Evolutionary conservation across 2,329 filamentous ascomycete species (phyloP).

Genomic region (Colletotrichum sp.): DNA sequence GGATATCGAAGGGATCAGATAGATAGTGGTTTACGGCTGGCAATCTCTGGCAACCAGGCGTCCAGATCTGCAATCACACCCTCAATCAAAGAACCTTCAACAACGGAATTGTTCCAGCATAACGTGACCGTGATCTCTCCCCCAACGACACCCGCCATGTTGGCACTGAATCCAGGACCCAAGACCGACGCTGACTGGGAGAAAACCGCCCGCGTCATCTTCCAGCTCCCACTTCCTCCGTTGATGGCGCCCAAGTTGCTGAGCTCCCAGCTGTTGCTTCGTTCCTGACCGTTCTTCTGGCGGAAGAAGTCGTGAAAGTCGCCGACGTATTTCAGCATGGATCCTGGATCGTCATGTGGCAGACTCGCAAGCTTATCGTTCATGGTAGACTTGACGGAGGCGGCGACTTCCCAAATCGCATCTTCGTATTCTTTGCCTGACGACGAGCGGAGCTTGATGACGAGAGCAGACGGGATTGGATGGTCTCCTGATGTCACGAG

Average conservation of each 20-base stretch:
- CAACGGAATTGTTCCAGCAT: constrained; percentile 52
- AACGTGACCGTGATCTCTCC: constrained; percentile 46
- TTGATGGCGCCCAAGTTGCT: constrained; percentile 56
- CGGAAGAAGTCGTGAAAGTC: constrained; percentile 49
- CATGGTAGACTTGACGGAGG: constrained; percentile 37
- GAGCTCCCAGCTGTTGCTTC: constrained; percentile 53
- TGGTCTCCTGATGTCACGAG: constrained; percentile 43
- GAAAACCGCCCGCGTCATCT: constrained; percentile 52
- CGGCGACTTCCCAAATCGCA: constrained; percentile 49
- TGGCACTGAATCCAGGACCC: constrained; percentile 49
- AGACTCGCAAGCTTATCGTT: constrained; percentile 35
- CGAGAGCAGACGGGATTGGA: constrained; percentile 27
- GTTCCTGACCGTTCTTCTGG: constrained; percentile 45
- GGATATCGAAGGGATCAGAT: background rate
- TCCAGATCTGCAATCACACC: constrained; percentile 42
- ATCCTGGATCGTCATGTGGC: constrained; percentile 47
- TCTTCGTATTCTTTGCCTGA: constrained; percentile 24
- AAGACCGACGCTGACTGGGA: constrained; percentile 51
- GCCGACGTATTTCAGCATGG: constrained; percentile 44
- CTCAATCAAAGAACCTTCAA: constrained; percentile 43
- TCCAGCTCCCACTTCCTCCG: constrained; percentile 28
- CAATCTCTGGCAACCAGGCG: constrained; percentile 28
- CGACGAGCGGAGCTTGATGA: constrained; percentile 28
- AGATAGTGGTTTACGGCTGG: constrained; percentile 16
- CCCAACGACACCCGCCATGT: constrained; percentile 49